A percentile compares a stretch with the other conserved stretches of the same genome.
These are phyloP conservation scores for Rhytidhysteron rufulum DNA, from an alignment of 2,329 filamentous ascomycete genomes.

Conservation along the genomic window DNA sequence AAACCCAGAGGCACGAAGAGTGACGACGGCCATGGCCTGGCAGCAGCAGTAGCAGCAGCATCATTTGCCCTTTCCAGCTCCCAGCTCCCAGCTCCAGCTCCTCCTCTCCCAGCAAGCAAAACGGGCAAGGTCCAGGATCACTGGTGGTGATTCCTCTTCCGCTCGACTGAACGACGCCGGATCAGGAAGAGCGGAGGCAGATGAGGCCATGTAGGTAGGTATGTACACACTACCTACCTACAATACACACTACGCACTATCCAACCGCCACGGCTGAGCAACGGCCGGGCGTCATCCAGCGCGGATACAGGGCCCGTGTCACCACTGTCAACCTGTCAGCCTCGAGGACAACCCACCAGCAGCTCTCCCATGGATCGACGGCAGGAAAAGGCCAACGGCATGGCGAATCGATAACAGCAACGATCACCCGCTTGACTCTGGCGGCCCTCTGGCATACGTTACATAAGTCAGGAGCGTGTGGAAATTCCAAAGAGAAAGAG, in stretches of 20 bases:
- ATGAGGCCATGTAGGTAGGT: no score
- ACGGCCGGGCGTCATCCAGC: slow-evolving; percentile 11
- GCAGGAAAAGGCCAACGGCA: slow-evolving; percentile 25
- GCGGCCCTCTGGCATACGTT: slow-evolving; percentile 17
- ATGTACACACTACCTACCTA: no score
- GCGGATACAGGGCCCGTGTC: slow-evolving; percentile 20
- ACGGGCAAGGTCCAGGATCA: neutral
- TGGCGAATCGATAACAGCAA: slow-evolving; percentile 37
- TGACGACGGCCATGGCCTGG: neutral
- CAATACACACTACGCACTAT: no score
- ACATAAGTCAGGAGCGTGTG: slow-evolving; percentile 9
- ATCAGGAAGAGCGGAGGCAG: slow-evolving; percentile 27
- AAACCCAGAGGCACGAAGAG: slow-evolving; percentile 15
- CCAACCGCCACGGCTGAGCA: slow-evolving; percentile 9
- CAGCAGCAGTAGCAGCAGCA: neutral
- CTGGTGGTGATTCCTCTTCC: slow-evolving; percentile 12
- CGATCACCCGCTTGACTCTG: slow-evolving; percentile 22
- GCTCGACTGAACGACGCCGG: no score
- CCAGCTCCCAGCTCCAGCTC: slow-evolving; percentile 1
- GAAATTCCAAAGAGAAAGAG: neutral
- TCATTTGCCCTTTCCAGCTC: no score
- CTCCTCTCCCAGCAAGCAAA: no score
- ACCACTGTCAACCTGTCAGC: slow-evolving; percentile 32
- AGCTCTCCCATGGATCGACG: slow-evolving; percentile 28
- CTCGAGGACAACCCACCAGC: slow-evolving; percentile 16